Base-by-base conservation (phyloP, 2,329 filamentous ascomycete species). In the Sclerotinia trifoliorum region DNA sequence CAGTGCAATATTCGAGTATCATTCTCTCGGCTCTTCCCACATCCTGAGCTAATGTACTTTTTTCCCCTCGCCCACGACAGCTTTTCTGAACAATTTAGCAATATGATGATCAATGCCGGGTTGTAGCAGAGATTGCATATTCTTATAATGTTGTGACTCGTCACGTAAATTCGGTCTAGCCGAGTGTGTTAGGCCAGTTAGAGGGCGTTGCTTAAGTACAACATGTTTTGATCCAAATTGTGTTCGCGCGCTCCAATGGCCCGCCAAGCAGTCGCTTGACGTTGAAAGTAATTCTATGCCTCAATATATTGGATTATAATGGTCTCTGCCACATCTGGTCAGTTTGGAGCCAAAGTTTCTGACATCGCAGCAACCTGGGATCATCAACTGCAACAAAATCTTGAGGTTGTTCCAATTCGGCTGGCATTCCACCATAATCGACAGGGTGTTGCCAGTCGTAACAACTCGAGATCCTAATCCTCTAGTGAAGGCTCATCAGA, bases 401-500 rank as follows among this genome's bases (percentile, higher is more conserved):
- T 8, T 1, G 55, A n/a, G 55, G 55, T 11, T 13, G 21, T 42
- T 42, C 2, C 39, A 57, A 42, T 24, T 39, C 11, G 13, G 21
- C 11, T 57, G 21, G 55, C 11, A 57, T 57, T 5, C 35, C 55
- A 39, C 13, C 35, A 39, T 57, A 35, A 13, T 57, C 55, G 32
- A 35, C 55, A 57, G 55, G 55, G 24, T 57, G 11, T 24, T 13
- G 35, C 13, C 35, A n/a, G n/a, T 24, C 32, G 32, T 57, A 57
- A 35, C n/a, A 57, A 57, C 21, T 42, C 55, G 55, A 57, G 55
- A n/a, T 57, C 55, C 21, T 26, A 32, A 5, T 57, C 48, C 48
- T 49, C 54, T n/a, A 32, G 54, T 6, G 6, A 10, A 35, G 21
- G 54, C 13, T 57, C 21, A 35, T 39, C 8, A 4, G 32, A 24